phyloP scores from a whole-genome alignment of 768 basidiomycete species.

The Calocybe cyanea region DNA sequence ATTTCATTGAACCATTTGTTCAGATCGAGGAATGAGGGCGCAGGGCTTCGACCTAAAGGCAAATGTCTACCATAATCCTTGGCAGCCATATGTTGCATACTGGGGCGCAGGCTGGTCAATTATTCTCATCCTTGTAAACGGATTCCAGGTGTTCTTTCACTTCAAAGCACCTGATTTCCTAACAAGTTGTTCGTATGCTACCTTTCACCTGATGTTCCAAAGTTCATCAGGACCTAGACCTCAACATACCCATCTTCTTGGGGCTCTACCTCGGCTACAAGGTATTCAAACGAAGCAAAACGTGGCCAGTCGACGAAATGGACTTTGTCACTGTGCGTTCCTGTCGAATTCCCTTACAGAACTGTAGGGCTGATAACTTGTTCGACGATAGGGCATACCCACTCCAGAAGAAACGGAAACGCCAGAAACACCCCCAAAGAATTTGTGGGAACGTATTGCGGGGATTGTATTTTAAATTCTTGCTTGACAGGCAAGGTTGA shows the following conservation, averaged over 20 bases:
- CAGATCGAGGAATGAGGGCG: constrained; percentile 57
- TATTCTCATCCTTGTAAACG: constrained; percentile 54
- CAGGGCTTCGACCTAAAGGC: constrained; percentile 62
- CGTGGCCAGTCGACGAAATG: constrained; percentile 62
- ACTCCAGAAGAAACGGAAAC: constrained; percentile 64
- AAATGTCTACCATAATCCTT: constrained; percentile 56
- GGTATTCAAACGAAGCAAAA: constrained; percentile 31
- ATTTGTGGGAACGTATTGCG: constrained; percentile 47
- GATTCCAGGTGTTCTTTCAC: constrained; percentile 59
- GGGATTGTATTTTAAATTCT: constrained; percentile 44
- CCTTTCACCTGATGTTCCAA: not conserved
- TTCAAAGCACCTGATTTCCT: constrained; percentile 53
- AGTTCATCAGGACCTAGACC: constrained; percentile 24
- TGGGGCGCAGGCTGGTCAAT: constrained; percentile 67
- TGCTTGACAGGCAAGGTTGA: no score
- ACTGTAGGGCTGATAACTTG: not conserved
- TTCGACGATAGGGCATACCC: constrained; percentile 53
- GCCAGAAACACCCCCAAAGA: constrained; percentile 46
- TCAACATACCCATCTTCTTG: constrained; percentile 46
- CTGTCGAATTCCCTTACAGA: not conserved
- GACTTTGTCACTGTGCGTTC: constrained; percentile 62
- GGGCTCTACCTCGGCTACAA: constrained; percentile 44
- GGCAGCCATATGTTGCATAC: constrained; percentile 67
- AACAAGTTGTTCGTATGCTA: constrained; percentile 32
- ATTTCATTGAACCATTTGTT: not conserved